A percentile compares a stretch with the other conserved stretches of the same genome.
Conservation (phyloP, 345 rosid genomes). For the Ceriops tagal region DNA sequence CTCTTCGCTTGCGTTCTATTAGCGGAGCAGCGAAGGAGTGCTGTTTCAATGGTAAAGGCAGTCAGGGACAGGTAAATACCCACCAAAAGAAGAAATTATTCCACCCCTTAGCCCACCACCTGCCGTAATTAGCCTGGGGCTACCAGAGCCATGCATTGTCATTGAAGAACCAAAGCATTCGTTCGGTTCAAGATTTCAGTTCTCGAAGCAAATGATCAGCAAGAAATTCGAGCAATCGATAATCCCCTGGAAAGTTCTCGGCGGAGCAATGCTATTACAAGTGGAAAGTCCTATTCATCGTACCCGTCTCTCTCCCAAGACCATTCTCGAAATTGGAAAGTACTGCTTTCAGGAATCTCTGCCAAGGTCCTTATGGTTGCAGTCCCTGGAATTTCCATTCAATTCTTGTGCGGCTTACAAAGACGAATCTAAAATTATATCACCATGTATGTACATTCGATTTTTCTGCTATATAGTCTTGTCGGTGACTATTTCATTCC, state of each 20-base stretch:
- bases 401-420: conserved; percentile 25
- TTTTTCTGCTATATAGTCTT: neutral
- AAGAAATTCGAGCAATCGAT: neutral
- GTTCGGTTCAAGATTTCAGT: conserved; percentile 31
- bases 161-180: conserved; percentile 29
- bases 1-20: conserved; percentile 26
- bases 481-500: no score
- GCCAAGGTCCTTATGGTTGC: conserved; percentile 27
- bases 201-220: conserved; percentile 15
- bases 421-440: conserved; percentile 16
- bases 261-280: neutral
- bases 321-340: conserved; percentile 15
- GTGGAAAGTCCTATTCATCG: neutral
- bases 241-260: neutral
- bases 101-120: conserved; percentile 56
- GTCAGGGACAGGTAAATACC: conserved; percentile 38
- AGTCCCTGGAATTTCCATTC: conserved; percentile 29
- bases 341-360: conserved; percentile 14
- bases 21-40: conserved; percentile 29
- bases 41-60: conserved; percentile 45
- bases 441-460: neutral
- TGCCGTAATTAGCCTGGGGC: conserved; percentile 45
- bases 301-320: conserved; percentile 10
- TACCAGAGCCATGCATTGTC: conserved; percentile 49
- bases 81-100: conserved; percentile 10